Evolutionary conservation across 371 early-diverging fungal species (phyloP).

Genomic region (Sporodiniella umbellata): DNA sequence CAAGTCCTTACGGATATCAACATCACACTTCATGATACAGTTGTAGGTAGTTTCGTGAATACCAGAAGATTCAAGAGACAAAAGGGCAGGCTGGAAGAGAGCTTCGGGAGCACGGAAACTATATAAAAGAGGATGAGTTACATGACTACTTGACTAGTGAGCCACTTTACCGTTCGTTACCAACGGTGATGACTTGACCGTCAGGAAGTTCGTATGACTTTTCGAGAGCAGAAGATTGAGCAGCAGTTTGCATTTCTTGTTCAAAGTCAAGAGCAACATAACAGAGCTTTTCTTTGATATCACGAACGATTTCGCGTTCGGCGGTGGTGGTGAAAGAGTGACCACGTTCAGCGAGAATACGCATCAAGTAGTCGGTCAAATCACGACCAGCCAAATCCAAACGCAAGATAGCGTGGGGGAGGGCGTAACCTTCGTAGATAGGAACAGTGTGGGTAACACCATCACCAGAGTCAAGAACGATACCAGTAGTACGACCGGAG

Average conservation of each 20-base stretch:
- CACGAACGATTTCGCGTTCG: slow-evolving; percentile 99
- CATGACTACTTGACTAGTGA: not conserved
- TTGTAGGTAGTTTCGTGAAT: slow-evolving; percentile 95
- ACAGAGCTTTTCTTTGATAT: slow-evolving; percentile 99
- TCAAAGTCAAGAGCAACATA: slow-evolving; percentile 99
- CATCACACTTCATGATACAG: slow-evolving; percentile 98
- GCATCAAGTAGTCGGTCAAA: slow-evolving; percentile 96
- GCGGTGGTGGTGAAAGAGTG: slow-evolving; percentile 99
- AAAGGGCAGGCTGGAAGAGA: slow-evolving; percentile 97
- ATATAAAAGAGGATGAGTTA: not conserved
- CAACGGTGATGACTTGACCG: slow-evolving; percentile 98
- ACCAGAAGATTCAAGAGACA: slow-evolving; percentile 90
- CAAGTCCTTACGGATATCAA: slow-evolving; percentile 97
- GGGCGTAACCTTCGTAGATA: slow-evolving; percentile 99
- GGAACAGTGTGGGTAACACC: slow-evolving; percentile 99
- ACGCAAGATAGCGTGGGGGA: slow-evolving; percentile 98
- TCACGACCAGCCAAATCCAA: slow-evolving; percentile 96
- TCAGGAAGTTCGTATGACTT: slow-evolving; percentile 99
- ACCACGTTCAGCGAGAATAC: slow-evolving; percentile 98
- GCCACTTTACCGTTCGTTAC: slow-evolving; percentile 80
- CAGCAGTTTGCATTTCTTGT: slow-evolving; percentile 97
- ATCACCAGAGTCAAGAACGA: slow-evolving; percentile 99
- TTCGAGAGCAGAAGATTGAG: slow-evolving; percentile 89
- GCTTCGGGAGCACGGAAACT: slow-evolving; percentile 98
- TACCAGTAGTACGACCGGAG: slow-evolving; percentile 99